Evolutionary conservation across 345 rosid genomes (phyloP).

Genomic region (Melaleuca alternifolia): DNA sequence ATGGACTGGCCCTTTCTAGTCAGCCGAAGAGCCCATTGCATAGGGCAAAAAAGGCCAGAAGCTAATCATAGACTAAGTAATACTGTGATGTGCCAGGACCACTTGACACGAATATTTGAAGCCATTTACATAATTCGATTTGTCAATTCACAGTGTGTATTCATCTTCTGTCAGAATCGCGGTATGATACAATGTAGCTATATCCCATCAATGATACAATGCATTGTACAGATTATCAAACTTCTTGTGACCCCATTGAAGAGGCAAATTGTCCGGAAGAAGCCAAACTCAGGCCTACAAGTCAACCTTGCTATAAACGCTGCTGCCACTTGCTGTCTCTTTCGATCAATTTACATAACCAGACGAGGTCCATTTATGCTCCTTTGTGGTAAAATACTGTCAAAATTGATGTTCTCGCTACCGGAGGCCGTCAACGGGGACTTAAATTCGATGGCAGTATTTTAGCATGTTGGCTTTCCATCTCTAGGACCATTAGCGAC

Average conservation of each 20-base stretch:
- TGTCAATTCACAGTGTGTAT: neutral
- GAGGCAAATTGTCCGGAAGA: slow-evolving; percentile 5
- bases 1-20: neutral
- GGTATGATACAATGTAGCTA: slow-evolving; percentile 12
- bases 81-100: slow-evolving; percentile 1
- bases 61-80: neutral
- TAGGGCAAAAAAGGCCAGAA: neutral
- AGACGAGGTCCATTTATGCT: neutral
- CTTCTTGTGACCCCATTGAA: slow-evolving; percentile 7
- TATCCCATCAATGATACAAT: slow-evolving; percentile 3
- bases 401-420: slow-evolving; percentile 3
- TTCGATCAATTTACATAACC: slow-evolving; percentile 5
- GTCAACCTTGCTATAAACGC: slow-evolving; percentile 5
- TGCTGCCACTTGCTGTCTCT: neutral
- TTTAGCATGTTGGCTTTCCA: slow-evolving; percentile 95
- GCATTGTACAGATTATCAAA: slow-evolving; percentile 7
- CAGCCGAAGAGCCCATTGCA: neutral
- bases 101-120: slow-evolving; percentile 1
- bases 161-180: slow-evolving; percentile 6
- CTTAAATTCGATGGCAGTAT: slow-evolving; percentile 72
- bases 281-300: slow-evolving; percentile 7
- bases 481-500: slow-evolving; percentile 83
- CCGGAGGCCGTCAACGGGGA: slow-evolving; percentile 27
- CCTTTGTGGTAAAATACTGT: slow-evolving; percentile 2
- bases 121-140: slow-evolving; percentile 10